Evolutionary conservation across 768 basidiomycete genomes (phyloP).

Genomic region (Mycena chlorophos): DNA sequence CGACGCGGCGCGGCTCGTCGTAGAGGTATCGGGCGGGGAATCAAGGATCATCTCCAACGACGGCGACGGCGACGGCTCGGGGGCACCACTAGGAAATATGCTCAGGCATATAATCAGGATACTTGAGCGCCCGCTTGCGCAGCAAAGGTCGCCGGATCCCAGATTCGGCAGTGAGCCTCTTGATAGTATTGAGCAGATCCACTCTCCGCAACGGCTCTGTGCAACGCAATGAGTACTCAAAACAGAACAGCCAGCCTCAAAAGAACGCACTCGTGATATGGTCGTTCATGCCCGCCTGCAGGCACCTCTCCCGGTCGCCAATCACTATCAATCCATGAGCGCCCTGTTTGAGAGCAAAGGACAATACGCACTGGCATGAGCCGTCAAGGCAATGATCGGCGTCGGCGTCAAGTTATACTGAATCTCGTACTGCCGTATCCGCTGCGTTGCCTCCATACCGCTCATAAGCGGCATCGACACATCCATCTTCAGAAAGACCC

Average conservation of each 20-base stretch:
- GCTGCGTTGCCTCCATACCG: constrained; percentile 94
- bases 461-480: constrained; percentile 99
- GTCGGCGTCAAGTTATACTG: constrained; percentile 67
- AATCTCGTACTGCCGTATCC: constrained; percentile 84
- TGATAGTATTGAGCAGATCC: constrained; percentile 79
- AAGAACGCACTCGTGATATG: constrained; percentile 52
- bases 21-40: neutral
- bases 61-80: neutral
- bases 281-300: constrained; percentile 70
- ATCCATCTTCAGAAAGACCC: constrained; percentile 70
- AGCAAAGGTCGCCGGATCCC: constrained; percentile 37
- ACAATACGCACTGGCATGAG: constrained; percentile 85
- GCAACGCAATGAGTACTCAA: constrained; percentile 2
- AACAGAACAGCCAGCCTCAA: neutral
- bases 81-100: too few species aligned
- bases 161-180: constrained; percentile 73
- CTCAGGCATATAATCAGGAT: constrained; percentile 11
- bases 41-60: neutral
- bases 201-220: constrained; percentile 77
- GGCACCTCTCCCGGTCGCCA: constrained; percentile 75
- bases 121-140: constrained; percentile 20
- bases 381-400: constrained; percentile 95
- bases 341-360: neutral
- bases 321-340: constrained; percentile 59
- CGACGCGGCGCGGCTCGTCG: too few species aligned